Conservation (phyloP, 805 yeast genomes). For the Sugiyamaella valdiviana region DNA sequence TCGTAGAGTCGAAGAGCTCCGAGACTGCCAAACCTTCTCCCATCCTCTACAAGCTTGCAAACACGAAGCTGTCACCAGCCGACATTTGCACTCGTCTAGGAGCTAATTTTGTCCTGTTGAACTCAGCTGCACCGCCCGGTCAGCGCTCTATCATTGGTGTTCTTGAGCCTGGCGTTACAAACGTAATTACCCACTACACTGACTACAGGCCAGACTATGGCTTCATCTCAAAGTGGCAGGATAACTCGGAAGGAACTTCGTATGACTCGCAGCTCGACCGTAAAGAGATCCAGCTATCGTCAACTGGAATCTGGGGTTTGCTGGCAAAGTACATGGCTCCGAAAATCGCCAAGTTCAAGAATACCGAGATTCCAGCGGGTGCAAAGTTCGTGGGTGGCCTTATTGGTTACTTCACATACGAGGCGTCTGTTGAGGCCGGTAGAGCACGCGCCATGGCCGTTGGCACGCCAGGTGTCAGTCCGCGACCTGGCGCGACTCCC, state of each 20-base stretch:
- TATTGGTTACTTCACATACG: constrained; percentile 81
- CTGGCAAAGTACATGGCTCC: constrained; percentile 45
- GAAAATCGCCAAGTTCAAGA: constrained; percentile 24
- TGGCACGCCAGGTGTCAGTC: constrained; percentile 25
- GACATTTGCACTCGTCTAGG: constrained; percentile 47
- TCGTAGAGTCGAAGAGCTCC: constrained; percentile 4
- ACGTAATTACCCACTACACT: constrained; percentile 20
- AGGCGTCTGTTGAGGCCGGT: constrained; percentile 44
- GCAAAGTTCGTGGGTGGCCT: constrained; percentile 74
- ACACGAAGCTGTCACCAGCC: constrained; percentile 29
- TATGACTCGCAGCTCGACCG: background rate
- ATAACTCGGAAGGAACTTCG: background rate
- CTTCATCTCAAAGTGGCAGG: constrained; percentile 16
- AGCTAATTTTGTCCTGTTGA: constrained; percentile 53
- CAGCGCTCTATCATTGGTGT: constrained; percentile 82
- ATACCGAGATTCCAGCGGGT: constrained; percentile 27
- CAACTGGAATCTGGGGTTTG: constrained; percentile 42
- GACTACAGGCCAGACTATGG: constrained; percentile 11
- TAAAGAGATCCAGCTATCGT: background rate
- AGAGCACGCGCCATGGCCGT: constrained; percentile 19
- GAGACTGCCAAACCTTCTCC: background rate
- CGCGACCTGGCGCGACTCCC: constrained; percentile 32
- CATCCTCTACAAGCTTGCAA: constrained; percentile 5
- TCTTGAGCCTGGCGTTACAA: constrained; percentile 17
- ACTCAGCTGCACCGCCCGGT: constrained; percentile 81